phyloP scores from a whole-genome alignment of 164 flowering plant genomes.

The Stephania japonica region DNA sequence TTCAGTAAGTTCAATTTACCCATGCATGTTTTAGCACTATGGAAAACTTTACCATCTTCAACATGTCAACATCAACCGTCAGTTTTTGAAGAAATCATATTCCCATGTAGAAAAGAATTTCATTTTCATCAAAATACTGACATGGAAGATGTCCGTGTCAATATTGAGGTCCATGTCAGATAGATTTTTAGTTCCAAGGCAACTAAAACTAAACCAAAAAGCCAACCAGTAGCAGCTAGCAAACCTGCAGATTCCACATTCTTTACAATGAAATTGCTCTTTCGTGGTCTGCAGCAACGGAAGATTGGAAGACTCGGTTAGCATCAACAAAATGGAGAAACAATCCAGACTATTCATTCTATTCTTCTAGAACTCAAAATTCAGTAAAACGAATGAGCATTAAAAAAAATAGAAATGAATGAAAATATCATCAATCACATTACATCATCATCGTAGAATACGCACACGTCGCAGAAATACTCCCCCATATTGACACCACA shows the following conservation, averaged over 20 bases:
- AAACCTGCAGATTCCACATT: slow-evolving; percentile 95
- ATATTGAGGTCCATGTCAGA: neutral
- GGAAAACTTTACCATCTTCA: neutral
- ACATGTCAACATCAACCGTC: neutral
- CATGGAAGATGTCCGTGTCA: neutral
- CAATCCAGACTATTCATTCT: neutral
- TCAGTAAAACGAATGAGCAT: neutral
- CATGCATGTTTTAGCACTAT: neutral
- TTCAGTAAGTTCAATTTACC: slow-evolving; percentile 3
- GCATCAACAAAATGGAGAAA: neutral
- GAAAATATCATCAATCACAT: slow-evolving; percentile 9
- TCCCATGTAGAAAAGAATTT: neutral
- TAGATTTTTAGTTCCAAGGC: neutral
- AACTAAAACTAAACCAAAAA: neutral
- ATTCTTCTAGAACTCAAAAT: neutral
- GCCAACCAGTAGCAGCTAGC: slow-evolving; percentile 6
- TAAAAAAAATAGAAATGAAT: neutral
- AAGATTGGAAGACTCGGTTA: neutral
- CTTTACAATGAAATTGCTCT: slow-evolving; percentile 80
- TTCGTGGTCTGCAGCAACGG: slow-evolving; percentile 34
- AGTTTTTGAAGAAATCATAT: neutral
- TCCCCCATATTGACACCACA: slow-evolving; percentile 98
- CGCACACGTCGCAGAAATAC: slow-evolving; percentile 83
- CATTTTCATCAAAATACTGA: neutral
- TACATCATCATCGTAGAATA: slow-evolving; percentile 93